A percentile compares a stretch with the other conserved stretches of the same genome.
Conservation (phyloP, 345 rosid species). For the Acer campestre region DNA sequence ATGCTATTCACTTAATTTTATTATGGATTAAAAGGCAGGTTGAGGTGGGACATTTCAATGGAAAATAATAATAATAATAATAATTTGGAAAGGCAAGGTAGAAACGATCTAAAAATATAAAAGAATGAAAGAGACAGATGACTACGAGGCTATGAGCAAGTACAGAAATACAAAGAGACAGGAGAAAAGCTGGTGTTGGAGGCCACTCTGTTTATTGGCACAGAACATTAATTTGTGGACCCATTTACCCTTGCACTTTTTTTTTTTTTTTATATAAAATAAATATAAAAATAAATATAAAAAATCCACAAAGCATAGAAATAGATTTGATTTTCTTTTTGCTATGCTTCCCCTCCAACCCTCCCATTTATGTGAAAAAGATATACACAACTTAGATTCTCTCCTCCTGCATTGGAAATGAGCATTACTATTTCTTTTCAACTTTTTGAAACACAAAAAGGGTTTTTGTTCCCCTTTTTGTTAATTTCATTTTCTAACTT, state of each 20-base stretch:
- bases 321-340: neutral
- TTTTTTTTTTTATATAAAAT: too few relatives aligned
- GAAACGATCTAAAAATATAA: neutral
- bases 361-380: neutral
- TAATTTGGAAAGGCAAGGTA: neutral
- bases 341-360: neutral
- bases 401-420: constrained; percentile 9
- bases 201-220: constrained; percentile 20
- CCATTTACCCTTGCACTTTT: neutral
- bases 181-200: constrained; percentile 21
- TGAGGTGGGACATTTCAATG: neutral
- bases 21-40: neutral
- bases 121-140: constrained; percentile 11
- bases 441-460: constrained; percentile 2
- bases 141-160: constrained; percentile 15
- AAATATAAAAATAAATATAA: neutral
- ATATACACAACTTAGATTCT: neutral
- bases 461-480: neutral
- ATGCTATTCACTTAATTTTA: neutral
- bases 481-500: neutral
- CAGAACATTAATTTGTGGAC: constrained; percentile 5
- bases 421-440: neutral
- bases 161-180: constrained; percentile 20
- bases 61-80: neutral
- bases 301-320: neutral